phyloP scores from a whole-genome alignment of 306 rosid species.

The Trifolium fragiferum region DNA sequence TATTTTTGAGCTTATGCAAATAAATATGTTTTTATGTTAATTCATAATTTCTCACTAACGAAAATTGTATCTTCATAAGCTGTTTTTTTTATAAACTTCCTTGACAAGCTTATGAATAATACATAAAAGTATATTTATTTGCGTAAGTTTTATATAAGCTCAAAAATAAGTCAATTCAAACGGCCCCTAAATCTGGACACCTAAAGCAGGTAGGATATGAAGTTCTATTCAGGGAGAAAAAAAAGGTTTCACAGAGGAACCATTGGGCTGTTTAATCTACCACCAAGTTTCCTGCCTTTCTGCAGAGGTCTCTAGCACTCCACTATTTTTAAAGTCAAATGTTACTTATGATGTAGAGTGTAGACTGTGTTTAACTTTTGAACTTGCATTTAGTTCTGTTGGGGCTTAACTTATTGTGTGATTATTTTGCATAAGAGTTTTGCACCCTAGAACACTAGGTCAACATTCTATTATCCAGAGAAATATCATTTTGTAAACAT shows the following conservation, averaged over 20 bases:
- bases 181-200: no score
- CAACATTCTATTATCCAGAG: constrained; percentile 5
- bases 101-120: no score
- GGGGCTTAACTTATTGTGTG: background rate
- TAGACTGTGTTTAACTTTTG: constrained; percentile 3
- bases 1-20: no score
- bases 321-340: background rate
- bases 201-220: constrained; percentile 1
- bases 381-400: background rate
- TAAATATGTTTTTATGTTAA: no score
- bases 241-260: background rate
- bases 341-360: background rate
- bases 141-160: no score
- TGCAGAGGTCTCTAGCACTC: constrained; percentile 22
- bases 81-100: no score
- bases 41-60: no score
- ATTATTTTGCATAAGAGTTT: background rate
- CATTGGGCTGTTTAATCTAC: constrained; percentile 8
- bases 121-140: no score
- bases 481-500: background rate
- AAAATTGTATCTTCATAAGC: no score
- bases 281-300: background rate
- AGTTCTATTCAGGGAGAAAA: constrained; percentile 17
- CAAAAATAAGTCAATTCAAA: no score
- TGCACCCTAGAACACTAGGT: background rate